Evolutionary conservation across 495 filamentous ascomycete genomes (phyloP).

Genomic region (Astrocystis sublimbata): DNA sequence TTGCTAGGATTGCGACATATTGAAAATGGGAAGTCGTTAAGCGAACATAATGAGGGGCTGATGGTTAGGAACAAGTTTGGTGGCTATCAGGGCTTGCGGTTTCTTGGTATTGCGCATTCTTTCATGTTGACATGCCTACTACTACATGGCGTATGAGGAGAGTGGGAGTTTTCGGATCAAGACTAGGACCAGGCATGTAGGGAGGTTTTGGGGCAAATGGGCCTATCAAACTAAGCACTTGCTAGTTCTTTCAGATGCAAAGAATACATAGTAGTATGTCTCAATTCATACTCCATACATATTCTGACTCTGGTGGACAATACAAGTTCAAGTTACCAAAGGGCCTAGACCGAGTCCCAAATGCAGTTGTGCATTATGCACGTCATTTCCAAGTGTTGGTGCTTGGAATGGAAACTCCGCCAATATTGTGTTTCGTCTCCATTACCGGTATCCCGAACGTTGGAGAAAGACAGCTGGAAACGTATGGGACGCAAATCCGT

Average conservation of each 20-base stretch:
- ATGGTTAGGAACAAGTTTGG: background rate
- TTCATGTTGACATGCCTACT: slow-evolving; percentile 1
- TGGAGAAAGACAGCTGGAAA: background rate
- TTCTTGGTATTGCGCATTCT: background rate
- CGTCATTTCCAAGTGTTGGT: background rate
- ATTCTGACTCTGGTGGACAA: background rate
- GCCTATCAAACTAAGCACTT: background rate
- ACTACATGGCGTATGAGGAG: background rate
- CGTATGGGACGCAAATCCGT: background rate
- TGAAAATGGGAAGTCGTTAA: slow-evolving; percentile 18
- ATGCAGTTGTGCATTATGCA: background rate
- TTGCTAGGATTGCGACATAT: background rate
- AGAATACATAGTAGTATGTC: too few species aligned
- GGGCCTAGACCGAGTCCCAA: background rate
- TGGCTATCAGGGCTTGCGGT: background rate
- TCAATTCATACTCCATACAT: background rate
- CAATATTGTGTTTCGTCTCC: background rate
- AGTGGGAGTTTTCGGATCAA: background rate
- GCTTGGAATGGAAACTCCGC: slow-evolving; percentile 4
- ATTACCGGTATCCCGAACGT: slow-evolving; percentile 6
- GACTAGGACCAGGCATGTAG: background rate
- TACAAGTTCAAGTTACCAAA: background rate
- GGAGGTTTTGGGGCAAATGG: background rate
- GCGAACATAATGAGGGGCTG: slow-evolving; percentile 7
- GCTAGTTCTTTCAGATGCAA: background rate